phyloP scores from a whole-genome alignment of 2,329 filamentous ascomycete species.

The Paecilomyces variotii region DNA sequence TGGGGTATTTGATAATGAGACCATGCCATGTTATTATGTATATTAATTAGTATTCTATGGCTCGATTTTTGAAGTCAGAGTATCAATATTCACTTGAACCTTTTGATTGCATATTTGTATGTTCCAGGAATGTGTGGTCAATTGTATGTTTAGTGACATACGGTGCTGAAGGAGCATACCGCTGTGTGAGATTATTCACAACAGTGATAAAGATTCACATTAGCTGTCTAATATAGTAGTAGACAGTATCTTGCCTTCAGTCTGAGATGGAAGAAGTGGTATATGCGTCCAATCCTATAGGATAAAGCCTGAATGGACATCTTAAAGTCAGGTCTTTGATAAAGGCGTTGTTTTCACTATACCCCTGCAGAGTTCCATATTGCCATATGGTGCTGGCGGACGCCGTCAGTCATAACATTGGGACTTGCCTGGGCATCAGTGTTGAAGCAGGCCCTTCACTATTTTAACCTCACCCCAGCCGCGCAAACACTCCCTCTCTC shows the following conservation, averaged over 20 bases:
- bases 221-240: no score
- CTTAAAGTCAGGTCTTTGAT: background rate
- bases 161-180: background rate
- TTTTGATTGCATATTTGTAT: background rate
- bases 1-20: background rate
- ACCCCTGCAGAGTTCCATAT: background rate
- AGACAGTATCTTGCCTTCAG: background rate
- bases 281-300: background rate
- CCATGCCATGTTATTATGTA: background rate
- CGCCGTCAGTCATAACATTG: background rate
- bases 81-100: background rate
- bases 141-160: background rate
- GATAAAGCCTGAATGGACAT: background rate
- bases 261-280: background rate
- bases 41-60: background rate
- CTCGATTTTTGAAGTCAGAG: background rate
- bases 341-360: background rate
- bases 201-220: background rate
- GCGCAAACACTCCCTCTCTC: background rate
- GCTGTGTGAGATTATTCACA: background rate
- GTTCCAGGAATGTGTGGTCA: background rate
- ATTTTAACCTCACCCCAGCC: background rate
- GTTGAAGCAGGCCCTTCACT: background rate
- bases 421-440: background rate
- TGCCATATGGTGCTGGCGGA: background rate